Evolutionary conservation across 345 rosid species (phyloP).

Genomic region (Boechera stricta): DNA sequence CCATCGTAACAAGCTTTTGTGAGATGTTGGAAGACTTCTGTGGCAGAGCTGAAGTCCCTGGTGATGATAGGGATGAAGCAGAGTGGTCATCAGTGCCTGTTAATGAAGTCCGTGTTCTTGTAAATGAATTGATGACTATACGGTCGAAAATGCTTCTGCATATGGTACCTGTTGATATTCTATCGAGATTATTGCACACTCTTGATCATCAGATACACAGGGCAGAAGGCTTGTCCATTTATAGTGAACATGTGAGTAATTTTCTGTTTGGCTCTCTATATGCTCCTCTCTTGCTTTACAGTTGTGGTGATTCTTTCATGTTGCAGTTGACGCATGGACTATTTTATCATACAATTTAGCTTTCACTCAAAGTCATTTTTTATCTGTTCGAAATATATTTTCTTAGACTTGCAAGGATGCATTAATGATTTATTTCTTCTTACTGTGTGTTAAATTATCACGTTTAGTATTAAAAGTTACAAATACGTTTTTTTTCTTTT

Average conservation of each 20-base stretch:
- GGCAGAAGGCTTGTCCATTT: conserved; percentile 89
- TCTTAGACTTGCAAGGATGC: conserved; percentile 30
- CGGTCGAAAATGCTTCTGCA: conserved; percentile 84
- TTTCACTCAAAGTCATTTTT: neutral
- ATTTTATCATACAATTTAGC: conserved; percentile 20
- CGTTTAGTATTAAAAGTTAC: conserved; percentile 14
- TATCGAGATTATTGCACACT: conserved; percentile 68
- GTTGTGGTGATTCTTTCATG: conserved; percentile 14
- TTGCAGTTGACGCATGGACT: conserved; percentile 21
- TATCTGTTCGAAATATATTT: conserved; percentile 24
- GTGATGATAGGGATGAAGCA: conserved; percentile 85
- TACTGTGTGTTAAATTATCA: neutral
- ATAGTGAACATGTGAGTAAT: conserved; percentile 72
- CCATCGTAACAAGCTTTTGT: conserved; percentile 64
- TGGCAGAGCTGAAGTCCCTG: conserved; percentile 75
- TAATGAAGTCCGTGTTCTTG: conserved; percentile 73
- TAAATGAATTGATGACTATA: conserved; percentile 74
- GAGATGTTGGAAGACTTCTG: conserved; percentile 84
- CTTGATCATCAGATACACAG: conserved; percentile 98
- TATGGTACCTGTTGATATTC: conserved; percentile 83
- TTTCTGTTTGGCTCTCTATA: conserved; percentile 25
- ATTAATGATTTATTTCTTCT: conserved; percentile 1
- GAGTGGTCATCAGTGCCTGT: conserved; percentile 82
- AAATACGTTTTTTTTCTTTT: conserved; percentile 10
- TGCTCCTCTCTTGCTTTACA: conserved; percentile 10